phyloP scores from a whole-genome alignment of 441 rosid genomes.

The California macrophylla region DNA sequence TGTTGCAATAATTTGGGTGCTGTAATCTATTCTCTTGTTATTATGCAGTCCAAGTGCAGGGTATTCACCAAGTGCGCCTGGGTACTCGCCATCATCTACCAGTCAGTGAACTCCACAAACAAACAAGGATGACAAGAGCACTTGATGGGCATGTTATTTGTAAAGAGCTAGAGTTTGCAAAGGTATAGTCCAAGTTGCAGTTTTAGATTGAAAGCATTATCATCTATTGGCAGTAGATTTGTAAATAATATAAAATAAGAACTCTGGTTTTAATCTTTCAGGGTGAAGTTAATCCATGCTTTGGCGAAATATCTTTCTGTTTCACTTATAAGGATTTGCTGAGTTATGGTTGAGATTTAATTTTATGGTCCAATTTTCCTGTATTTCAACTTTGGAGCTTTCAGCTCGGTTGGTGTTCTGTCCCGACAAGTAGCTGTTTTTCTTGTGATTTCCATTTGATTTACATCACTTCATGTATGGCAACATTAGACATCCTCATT shows the following conservation, averaged over 20 bases:
- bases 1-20: neutral
- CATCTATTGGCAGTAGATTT: too few species aligned
- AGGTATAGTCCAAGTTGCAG: neutral
- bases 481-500: too few species aligned
- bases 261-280: neutral
- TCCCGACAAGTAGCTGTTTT: too few species aligned
- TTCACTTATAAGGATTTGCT: neutral
- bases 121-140: constrained; percentile 40
- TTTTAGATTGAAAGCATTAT: too few species aligned
- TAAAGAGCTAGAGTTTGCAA: neutral
- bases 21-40: neutral
- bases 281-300: neutral
- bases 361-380: neutral
- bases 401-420: too few species aligned
- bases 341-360: neutral
- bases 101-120: constrained; percentile 83
- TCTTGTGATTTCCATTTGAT: too few species aligned
- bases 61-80: constrained; percentile 87
- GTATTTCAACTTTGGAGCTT: too few species aligned
- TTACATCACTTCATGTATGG: too few species aligned
- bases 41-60: constrained; percentile 69
- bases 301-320: neutral
- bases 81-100: constrained; percentile 87
- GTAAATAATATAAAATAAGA: neutral
- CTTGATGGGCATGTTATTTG: neutral